Conservation (phyloP, 257 asterid genomes). For the Fraxinus excelsior region DNA sequence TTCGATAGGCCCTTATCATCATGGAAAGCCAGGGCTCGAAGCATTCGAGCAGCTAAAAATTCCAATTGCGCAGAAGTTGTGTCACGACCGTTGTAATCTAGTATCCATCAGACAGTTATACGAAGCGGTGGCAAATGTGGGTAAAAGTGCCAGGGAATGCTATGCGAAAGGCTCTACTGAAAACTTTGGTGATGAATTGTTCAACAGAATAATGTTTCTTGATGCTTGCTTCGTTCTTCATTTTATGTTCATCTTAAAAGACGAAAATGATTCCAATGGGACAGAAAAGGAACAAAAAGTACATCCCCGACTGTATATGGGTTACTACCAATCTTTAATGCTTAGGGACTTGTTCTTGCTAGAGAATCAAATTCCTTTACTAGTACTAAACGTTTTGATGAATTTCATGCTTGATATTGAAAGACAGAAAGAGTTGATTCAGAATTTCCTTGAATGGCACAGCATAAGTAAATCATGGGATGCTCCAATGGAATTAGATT, state of each 20-base stretch:
- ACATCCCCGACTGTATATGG: background rate
- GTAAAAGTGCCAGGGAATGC: background rate
- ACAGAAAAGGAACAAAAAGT: background rate
- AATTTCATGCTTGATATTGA: background rate
- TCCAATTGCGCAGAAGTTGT: background rate
- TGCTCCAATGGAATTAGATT: too few relatives aligned
- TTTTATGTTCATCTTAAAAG: too few relatives aligned
- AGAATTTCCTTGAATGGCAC: background rate
- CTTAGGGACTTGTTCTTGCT: conserved; percentile 28
- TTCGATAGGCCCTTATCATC: conserved; percentile 1
- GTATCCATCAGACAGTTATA: background rate
- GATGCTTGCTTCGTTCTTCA: too few relatives aligned
- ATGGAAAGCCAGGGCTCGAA: background rate
- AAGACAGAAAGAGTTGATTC: background rate
- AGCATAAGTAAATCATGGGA: too few relatives aligned
- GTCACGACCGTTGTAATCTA: background rate
- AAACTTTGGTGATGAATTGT: too few relatives aligned
- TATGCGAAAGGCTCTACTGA: background rate
- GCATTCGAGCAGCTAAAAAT: background rate
- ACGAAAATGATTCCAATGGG: too few relatives aligned
- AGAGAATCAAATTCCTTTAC: background rate
- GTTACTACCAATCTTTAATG: conserved; percentile 9
- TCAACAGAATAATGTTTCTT: too few relatives aligned
- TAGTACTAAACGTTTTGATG: conserved; percentile 12
- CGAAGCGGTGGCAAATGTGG: background rate